Base-by-base conservation (phyloP, 1,284 basidiomycete genomes). In the Xerocomus amazonicus region DNA sequence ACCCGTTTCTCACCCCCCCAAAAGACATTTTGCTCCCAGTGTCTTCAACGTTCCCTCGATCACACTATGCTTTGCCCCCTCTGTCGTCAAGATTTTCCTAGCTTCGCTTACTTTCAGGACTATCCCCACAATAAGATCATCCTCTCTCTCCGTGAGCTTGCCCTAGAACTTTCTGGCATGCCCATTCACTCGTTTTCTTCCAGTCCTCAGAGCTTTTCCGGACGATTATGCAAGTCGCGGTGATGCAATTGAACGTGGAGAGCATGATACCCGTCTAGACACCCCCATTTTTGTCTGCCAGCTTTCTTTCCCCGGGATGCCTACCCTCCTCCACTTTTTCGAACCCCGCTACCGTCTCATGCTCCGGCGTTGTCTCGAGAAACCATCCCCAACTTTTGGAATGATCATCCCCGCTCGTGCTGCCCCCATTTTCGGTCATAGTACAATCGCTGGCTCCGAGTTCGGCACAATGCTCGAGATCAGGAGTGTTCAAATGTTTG, bases 381-480 rank as follows among this genome's bases (percentile, higher is more conserved):
- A 79, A 12, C 75, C 81, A 5, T 74, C 73, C 26, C 90, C 89
- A 12, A 73, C 76, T 19, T 97, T 98, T 66, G 95, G 95, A 17
- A 97, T 97, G 90, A 81, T 97, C 59, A 81, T 96, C 72, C 83
- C 84, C 33, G 57, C 68, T 36, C 61, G 68, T 29, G 66, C 69
- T 2, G 56, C 66, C 1, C 63, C 66, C 3, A 56, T 70, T 6
- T 16, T 47, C 59, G 72, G 51, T 55, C 62, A 46, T 40, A 72
- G 72, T 9, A 63, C 77, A 9, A 71, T 66, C 7, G 63, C 72
- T n/a, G 81, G 81, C 32, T 74, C 79, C 44, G 84, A 89, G 51
- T 97, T 89, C 69, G 94, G 94, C 3, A 97, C 93, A 27, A 95
- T 97, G 87, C 77, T 97, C 44, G 84, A 92, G 66, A 95, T 98